Conservation (phyloP, 345 rosid species). For the Aquilaria sinensis region DNA sequence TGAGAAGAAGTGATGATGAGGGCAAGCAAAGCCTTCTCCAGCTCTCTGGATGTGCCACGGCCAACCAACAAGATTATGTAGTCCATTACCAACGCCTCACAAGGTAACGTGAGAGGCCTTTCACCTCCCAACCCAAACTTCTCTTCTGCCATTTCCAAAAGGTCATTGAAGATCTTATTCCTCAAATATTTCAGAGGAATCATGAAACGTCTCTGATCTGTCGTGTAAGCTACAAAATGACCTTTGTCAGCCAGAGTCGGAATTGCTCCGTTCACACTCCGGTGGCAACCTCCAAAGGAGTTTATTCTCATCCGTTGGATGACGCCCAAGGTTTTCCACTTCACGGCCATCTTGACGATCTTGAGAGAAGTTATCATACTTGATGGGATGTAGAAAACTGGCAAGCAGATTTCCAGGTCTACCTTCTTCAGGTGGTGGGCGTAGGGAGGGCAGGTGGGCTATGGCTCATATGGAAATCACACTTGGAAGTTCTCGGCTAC, state of each 20-base stretch:
- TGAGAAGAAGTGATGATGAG: background rate
- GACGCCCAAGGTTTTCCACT: slow-evolving; percentile 4
- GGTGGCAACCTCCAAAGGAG: background rate
- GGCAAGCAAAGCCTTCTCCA: background rate
- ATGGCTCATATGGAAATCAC: no score
- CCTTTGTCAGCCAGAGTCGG: background rate
- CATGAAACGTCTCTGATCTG: slow-evolving; percentile 7
- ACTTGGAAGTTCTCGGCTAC: no score
- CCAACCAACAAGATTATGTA: slow-evolving; percentile 1
- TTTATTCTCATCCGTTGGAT: slow-evolving; percentile 1
- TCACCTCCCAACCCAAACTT: slow-evolving; percentile 12
- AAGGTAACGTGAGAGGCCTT: slow-evolving; percentile 7
- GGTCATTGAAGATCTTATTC: slow-evolving; percentile 1
- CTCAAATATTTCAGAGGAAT: slow-evolving; percentile 13
- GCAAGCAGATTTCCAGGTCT: background rate
- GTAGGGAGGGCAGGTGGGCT: no score
- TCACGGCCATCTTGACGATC: slow-evolving; percentile 6
- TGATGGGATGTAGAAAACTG: background rate
- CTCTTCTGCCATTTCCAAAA: slow-evolving; percentile 14
- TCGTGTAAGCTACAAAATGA: slow-evolving; percentile 11
- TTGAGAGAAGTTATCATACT: background rate
- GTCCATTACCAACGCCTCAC: slow-evolving; percentile 13
- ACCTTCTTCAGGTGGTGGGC: no score
- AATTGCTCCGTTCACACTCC: background rate
- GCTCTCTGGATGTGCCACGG: background rate